Evolutionary conservation across 2,329 filamentous ascomycete genomes (phyloP).

Genomic region (Hirsutella rhossiliensis): DNA sequence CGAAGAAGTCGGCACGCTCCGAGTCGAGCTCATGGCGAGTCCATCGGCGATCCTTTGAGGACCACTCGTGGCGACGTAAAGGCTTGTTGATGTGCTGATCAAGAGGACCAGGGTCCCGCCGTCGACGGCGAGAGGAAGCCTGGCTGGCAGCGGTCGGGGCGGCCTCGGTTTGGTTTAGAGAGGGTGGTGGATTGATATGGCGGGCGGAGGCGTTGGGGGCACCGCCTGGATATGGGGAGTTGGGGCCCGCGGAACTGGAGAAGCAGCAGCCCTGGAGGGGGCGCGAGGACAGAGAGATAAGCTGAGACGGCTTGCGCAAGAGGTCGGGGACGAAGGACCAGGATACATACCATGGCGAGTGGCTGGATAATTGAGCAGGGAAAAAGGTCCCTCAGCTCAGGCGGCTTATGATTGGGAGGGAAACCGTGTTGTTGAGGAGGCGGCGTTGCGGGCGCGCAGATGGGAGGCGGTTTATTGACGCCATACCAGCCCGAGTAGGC

Average conservation of each 20-base stretch:
- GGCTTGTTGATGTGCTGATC: conserved; percentile 60
- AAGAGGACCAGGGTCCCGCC: conserved; percentile 29
- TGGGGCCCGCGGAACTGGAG: conserved; percentile 37
- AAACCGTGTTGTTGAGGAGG: not conserved
- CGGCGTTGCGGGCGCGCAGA: not conserved
- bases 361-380: not conserved
- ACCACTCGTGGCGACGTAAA: conserved; percentile 54
- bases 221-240: conserved; percentile 40
- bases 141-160: conserved; percentile 9
- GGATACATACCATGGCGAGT: conserved; percentile 3
- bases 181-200: conserved; percentile 35
- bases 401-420: not conserved
- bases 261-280: conserved; percentile 43
- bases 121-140: conserved; percentile 15
- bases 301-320: not conserved
- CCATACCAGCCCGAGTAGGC: conserved; percentile 6
- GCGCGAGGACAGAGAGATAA: not conserved
- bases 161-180: conserved; percentile 18
- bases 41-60: conserved; percentile 52
- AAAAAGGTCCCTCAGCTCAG: not conserved
- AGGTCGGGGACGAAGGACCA: not conserved
- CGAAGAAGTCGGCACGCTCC: conserved; percentile 78
- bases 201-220: conserved; percentile 37
- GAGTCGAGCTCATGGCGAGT: conserved; percentile 54
- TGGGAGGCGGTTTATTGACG: conserved; percentile 2